These are phyloP conservation scores for Pleurostoma richardsiae DNA, from an alignment of 2,329 filamentous ascomycete species.

Conservation along the genomic window DNA sequence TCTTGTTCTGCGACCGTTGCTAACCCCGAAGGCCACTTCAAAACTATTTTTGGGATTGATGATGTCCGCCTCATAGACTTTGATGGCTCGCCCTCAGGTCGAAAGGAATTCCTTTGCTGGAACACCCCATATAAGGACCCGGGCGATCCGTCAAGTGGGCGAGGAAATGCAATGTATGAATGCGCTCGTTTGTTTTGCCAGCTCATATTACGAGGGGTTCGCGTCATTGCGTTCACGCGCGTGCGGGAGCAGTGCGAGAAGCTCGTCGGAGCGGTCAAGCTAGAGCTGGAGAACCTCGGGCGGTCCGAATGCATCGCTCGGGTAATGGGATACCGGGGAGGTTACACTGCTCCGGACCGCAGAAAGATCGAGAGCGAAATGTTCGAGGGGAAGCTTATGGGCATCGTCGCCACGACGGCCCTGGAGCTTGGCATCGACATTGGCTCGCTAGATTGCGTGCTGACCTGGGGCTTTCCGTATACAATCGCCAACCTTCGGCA, in stretches of 20 bases:
- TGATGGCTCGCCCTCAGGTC: constrained; percentile 86
- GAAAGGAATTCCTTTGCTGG: constrained; percentile 96
- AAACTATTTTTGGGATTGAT: constrained; percentile 85
- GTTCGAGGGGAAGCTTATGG: constrained; percentile 91
- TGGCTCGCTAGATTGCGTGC: constrained; percentile 85
- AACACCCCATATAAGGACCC: constrained; percentile 95
- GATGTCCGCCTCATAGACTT: constrained; percentile 79
- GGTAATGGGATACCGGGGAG: constrained; percentile 93
- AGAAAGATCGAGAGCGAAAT: constrained; percentile 88
- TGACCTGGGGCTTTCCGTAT: constrained; percentile 93
- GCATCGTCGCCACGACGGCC: constrained; percentile 90
- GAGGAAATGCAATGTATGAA: constrained; percentile 77
- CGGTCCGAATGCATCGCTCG: constrained; percentile 69
- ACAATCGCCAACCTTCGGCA: constrained; percentile 92
- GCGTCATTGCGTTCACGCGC: constrained; percentile 89
- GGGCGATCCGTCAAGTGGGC: constrained; percentile 76
- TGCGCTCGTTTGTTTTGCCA: constrained; percentile 89
- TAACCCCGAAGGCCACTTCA: constrained; percentile 88
- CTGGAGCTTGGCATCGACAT: constrained; percentile 95
- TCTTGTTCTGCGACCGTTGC: constrained; percentile 96
- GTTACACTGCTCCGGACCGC: constrained; percentile 88
- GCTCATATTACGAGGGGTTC: constrained; percentile 78
- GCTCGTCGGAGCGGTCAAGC: constrained; percentile 72
- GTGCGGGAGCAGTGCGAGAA: constrained; percentile 86
- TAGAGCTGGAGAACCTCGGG: constrained; percentile 68